Base-by-base conservation (phyloP, 257 asterid species). In the Solanum corneliomulleri region DNA sequence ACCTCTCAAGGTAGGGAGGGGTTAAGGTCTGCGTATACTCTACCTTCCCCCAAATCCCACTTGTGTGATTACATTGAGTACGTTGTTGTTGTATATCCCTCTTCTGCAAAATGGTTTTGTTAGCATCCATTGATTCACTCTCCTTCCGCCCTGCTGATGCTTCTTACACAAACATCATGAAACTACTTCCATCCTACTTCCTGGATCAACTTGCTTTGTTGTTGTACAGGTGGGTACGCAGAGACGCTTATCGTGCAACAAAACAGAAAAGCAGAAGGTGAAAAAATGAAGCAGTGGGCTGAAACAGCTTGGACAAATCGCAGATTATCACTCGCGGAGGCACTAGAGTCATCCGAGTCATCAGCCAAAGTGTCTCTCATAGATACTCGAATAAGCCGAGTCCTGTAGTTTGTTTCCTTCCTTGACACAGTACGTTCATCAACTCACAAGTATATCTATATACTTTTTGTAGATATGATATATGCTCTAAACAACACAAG, bases 231-330 rank as follows among this genome's bases (percentile, higher is more conserved):
- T 66, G 99, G 99, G 27, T 97, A 95, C 82, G 98, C 97, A 13
- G 99, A 96, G 66, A 89, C 93, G 9, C 98, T 97, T 37, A 37
- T 85, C 6, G 92, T 97, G 88, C 99, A 96, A 88, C 93, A 94
- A 87, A 91, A 95, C 11, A 93, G 99, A 92, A 97, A 93, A 89
- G 93, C 93, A 29, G 99, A 97, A 92, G 99, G 96, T 29, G 95
- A 93, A 87, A 92, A 91, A 81, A 84, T 95, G 94, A 94, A 90
- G 87, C 71, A 62, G 4, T 96, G 94, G 98, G 98, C 99, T 6
- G 96, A 93, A 84, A 69, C 87, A 31, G 90, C 90, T 52, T 97
- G 99, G 99, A 91, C 88, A 66, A 96, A 92, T 88, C 85, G 89
- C 44, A 89, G 95, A 89, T 91, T 96, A 76, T 92, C 97, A 20